Evolutionary conservation across 192 early-diverging fungal species (phyloP).

Genomic region (Coemansia sp.): DNA sequence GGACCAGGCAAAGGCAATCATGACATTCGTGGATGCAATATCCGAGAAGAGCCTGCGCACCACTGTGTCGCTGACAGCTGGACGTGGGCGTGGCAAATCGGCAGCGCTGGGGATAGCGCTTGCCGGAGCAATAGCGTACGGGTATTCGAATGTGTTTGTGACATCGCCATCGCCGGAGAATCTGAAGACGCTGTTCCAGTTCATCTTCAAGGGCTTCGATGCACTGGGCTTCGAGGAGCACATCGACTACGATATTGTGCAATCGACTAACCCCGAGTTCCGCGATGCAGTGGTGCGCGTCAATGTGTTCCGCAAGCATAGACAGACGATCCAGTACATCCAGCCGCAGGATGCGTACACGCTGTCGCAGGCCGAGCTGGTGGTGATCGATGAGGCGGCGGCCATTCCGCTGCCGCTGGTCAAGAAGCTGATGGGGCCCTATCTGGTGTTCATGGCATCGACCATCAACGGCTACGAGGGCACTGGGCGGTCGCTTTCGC

Average conservation of each 20-base stretch:
- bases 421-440: conserved; percentile 87
- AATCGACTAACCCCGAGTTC: conserved; percentile 93
- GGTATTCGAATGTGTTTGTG: conserved; percentile 99
- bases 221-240: conserved; percentile 98
- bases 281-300: conserved; percentile 95
- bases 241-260: conserved; percentile 98
- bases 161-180: conserved; percentile 97
- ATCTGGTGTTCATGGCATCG: conserved; percentile 97
- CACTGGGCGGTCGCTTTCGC: conserved; percentile 92
- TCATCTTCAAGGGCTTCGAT: conserved; percentile 97
- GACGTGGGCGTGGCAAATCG: conserved; percentile 97
- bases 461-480: conserved; percentile 99
- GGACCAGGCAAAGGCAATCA: conserved; percentile 95
- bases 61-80: conserved; percentile 91
- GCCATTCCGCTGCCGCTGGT: conserved; percentile 96
- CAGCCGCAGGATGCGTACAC: conserved; percentile 93
- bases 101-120: conserved; percentile 93
- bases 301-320: conserved; percentile 93
- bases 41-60: conserved; percentile 90
- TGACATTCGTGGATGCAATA: conserved; percentile 96
- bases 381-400: conserved; percentile 98
- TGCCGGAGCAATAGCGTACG: conserved; percentile 94
- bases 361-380: conserved; percentile 93
- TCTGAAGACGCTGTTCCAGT: conserved; percentile 97
- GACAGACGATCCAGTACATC: conserved; percentile 98